Conservation (phyloP, 1,284 basidiomycete genomes). For the Rhodotorula mucilaginosa region DNA sequence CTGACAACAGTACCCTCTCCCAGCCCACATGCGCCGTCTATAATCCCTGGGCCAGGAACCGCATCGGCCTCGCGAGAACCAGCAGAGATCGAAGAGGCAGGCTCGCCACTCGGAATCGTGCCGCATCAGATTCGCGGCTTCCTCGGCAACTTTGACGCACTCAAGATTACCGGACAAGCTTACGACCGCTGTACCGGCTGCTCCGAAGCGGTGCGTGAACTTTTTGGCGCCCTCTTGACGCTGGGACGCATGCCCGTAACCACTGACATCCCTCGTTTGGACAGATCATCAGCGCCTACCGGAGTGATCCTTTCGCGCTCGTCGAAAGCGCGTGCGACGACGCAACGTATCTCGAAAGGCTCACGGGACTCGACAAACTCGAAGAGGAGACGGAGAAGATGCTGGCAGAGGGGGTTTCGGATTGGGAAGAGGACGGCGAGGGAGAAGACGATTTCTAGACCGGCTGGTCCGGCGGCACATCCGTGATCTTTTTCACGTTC, state of each 20-base stretch:
- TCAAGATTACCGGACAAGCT: conserved; percentile 79
- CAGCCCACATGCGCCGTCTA: conserved; percentile 58
- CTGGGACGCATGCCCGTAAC: no score
- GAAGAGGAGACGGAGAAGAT: conserved; percentile 29
- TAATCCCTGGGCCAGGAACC: conserved; percentile 27
- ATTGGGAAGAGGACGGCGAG: conserved; percentile 21
- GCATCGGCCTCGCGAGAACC: background rate
- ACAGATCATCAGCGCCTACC: conserved; percentile 74
- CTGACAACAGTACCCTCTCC: conserved; percentile 43
- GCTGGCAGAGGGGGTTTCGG: conserved; percentile 20
- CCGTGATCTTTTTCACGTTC: background rate
- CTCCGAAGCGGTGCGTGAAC: conserved; percentile 68
- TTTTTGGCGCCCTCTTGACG: no score
- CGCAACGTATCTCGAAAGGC: conserved; percentile 57
- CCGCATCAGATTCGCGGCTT: conserved; percentile 93
- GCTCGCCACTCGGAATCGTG: conserved; percentile 73
- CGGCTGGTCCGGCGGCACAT: background rate
- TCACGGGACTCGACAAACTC: conserved; percentile 31
- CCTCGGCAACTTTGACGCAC: conserved; percentile 77
- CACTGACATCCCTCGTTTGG: background rate
- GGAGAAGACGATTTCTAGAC: conserved; percentile 6
- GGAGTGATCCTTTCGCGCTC: conserved; percentile 71
- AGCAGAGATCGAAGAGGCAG: background rate
- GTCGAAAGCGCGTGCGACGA: conserved; percentile 81
- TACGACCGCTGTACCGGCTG: conserved; percentile 90